phyloP scores from a whole-genome alignment of 1,139 yeast genomes.

The Kurtzmaniella quercitrusa region DNA sequence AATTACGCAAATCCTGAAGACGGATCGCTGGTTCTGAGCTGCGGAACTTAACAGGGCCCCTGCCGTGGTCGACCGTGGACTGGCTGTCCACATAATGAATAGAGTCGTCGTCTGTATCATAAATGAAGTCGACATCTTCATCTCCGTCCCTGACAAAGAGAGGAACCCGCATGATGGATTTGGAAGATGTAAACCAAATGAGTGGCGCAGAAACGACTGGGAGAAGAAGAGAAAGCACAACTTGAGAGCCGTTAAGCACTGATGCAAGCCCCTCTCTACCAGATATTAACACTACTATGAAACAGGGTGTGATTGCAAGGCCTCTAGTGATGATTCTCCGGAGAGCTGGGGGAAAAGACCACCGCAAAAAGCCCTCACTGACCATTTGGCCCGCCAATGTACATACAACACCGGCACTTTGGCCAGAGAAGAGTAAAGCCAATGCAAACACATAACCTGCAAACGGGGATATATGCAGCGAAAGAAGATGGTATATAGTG shows the following conservation, averaged over 20 bases:
- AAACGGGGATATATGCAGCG: conserved; percentile 72
- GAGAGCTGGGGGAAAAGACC: conserved; percentile 84
- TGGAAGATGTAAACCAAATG: conserved; percentile 75
- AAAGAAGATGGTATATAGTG: conserved; percentile 74
- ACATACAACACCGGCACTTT: conserved; percentile 97
- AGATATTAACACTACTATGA: conserved; percentile 67
- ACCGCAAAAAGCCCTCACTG: conserved; percentile 83
- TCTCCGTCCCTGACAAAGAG: conserved; percentile 31
- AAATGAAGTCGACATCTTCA: conserved; percentile 19
- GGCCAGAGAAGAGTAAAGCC: conserved; percentile 92
- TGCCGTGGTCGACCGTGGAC: background rate
- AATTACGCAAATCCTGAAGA: conserved; percentile 37
- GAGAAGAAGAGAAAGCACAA: conserved; percentile 72
- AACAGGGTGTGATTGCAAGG: conserved; percentile 85
- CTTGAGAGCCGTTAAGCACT: conserved; percentile 83
- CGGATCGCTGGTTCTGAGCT: conserved; percentile 40
- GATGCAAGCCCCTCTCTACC: conserved; percentile 85
- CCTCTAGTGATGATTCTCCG: conserved; percentile 80
- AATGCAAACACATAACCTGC: conserved; percentile 92
- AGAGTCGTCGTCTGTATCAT: conserved; percentile 6
- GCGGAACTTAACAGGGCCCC: conserved; percentile 17
- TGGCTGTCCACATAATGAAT: conserved; percentile 2
- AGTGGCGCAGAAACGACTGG: conserved; percentile 92
- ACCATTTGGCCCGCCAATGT: conserved; percentile 97
- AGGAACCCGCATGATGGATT: conserved; percentile 72